phyloP scores from a whole-genome alignment of 495 filamentous ascomycete species.

The Neurospora sublineolata region DNA sequence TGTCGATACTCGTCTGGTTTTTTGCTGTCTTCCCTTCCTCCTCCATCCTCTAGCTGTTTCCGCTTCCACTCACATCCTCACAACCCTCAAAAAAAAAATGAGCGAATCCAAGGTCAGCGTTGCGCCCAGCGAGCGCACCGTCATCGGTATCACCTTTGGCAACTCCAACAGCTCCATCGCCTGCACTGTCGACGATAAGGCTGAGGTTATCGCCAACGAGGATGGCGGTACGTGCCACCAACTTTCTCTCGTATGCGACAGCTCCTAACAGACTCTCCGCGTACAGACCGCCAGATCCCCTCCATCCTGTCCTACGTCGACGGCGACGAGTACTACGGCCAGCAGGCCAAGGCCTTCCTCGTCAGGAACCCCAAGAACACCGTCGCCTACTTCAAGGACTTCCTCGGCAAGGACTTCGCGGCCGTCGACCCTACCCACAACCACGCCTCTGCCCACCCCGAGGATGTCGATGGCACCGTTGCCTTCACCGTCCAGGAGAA shows the following conservation, averaged over 20 bases:
- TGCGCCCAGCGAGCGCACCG: slow-evolving; percentile 51
- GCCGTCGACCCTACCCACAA: slow-evolving; percentile 91
- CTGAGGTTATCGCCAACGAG: slow-evolving; percentile 97
- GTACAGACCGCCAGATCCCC: slow-evolving; percentile 86
- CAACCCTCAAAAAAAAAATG: slow-evolving; percentile 17
- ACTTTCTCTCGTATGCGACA: neutral
- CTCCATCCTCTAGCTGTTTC: neutral
- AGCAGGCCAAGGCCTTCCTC: slow-evolving; percentile 86
- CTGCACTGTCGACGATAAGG: slow-evolving; percentile 80
- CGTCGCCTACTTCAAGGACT: slow-evolving; percentile 90
- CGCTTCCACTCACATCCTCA: neutral
- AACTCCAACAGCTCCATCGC: slow-evolving; percentile 98
- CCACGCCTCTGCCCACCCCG: slow-evolving; percentile 85
- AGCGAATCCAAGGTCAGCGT: slow-evolving; percentile 29
- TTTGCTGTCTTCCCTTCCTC: neutral
- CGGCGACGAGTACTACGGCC: slow-evolving; percentile 92
- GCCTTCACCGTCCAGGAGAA: slow-evolving; percentile 78
- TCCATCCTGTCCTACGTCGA: slow-evolving; percentile 87
- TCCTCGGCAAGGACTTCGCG: slow-evolving; percentile 87
- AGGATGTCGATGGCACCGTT: slow-evolving; percentile 58
- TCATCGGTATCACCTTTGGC: slow-evolving; percentile 95
- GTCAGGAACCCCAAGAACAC: slow-evolving; percentile 88
- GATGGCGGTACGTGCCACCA: slow-evolving; percentile 64
- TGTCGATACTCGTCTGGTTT: neutral
- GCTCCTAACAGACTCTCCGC: neutral